A percentile compares a stretch with the other conserved stretches of the same genome.
These are phyloP conservation scores for Leptomonas pyrrhocoris DNA, from an alignment of 208 protist species.

Conservation along the genomic window DNA sequence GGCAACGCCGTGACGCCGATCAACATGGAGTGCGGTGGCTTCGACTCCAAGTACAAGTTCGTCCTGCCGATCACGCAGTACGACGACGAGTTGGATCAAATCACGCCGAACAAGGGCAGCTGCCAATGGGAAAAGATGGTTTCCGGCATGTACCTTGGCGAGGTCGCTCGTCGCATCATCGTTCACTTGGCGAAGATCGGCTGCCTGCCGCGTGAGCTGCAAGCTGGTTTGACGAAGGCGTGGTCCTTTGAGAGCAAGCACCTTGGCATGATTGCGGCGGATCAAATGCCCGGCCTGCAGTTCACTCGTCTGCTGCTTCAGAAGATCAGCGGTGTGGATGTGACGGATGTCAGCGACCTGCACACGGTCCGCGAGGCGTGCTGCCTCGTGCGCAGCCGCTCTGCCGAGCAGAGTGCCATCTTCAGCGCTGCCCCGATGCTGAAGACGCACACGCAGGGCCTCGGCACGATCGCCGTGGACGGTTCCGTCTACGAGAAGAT, in stretches of 20 bases:
- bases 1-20: slow-evolving; percentile 64
- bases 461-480: slow-evolving; percentile 78
- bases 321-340: slow-evolving; percentile 51
- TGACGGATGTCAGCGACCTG: slow-evolving; percentile 49
- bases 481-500: slow-evolving; percentile 91
- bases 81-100: slow-evolving; percentile 73
- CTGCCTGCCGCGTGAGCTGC: slow-evolving; percentile 56
- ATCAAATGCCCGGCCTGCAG: slow-evolving; percentile 76
- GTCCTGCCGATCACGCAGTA: slow-evolving; percentile 73
- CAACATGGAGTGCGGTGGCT: slow-evolving; percentile 94
- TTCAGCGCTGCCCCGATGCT: slow-evolving; percentile 74
- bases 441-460: slow-evolving; percentile 68
- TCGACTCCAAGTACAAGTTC: slow-evolving; percentile 82
- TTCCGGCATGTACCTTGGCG: slow-evolving; percentile 91
- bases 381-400: slow-evolving; percentile 72
- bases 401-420: slow-evolving; percentile 75
- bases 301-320: slow-evolving; percentile 61
- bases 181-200: slow-evolving; percentile 49
- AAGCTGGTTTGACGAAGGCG: slow-evolving; percentile 40
- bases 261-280: slow-evolving; percentile 64
- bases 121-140: slow-evolving; percentile 90
- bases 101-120: slow-evolving; percentile 63
- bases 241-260: slow-evolving; percentile 65
- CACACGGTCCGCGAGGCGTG: slow-evolving; percentile 67
- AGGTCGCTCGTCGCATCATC: slow-evolving; percentile 75